Conservation (phyloP, 345 rosid genomes). For the Litchi chinensis region DNA sequence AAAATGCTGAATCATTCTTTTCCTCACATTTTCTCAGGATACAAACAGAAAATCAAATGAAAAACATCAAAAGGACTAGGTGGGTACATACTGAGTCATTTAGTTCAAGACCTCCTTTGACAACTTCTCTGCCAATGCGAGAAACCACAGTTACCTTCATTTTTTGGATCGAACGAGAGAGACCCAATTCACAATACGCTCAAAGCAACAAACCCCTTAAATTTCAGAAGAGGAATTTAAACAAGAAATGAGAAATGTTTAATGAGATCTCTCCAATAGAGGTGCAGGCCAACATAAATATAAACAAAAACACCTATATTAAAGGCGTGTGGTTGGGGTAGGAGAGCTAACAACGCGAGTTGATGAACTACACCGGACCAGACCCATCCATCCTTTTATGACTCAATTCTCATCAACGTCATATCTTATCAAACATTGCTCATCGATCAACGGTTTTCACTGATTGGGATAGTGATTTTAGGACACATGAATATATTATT, state of each 20-base stretch:
- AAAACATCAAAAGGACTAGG: not conserved
- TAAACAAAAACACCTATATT: not conserved
- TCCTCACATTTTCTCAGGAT: constrained; percentile 8
- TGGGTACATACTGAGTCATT: constrained; percentile 58
- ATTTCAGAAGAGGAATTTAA: not conserved
- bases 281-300: not conserved
- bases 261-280: not conserved
- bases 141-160: constrained; percentile 87
- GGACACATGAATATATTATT: too few relatives aligned
- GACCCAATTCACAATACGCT: constrained; percentile 34
- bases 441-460: not conserved
- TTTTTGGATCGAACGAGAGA: constrained; percentile 30
- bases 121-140: constrained; percentile 83
- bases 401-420: not conserved
- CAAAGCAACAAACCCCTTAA: constrained; percentile 22
- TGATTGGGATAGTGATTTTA: not conserved
- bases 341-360: constrained; percentile 24
- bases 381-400: not conserved
- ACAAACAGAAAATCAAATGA: constrained; percentile 15
- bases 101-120: constrained; percentile 78
- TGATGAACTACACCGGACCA: constrained; percentile 16
- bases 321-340: constrained; percentile 30
- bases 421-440: not conserved
- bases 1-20: not conserved
- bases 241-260: not conserved